phyloP scores from a whole-genome alignment of 2,329 filamentous ascomycete genomes.

The Pseudonectria foliicola region DNA sequence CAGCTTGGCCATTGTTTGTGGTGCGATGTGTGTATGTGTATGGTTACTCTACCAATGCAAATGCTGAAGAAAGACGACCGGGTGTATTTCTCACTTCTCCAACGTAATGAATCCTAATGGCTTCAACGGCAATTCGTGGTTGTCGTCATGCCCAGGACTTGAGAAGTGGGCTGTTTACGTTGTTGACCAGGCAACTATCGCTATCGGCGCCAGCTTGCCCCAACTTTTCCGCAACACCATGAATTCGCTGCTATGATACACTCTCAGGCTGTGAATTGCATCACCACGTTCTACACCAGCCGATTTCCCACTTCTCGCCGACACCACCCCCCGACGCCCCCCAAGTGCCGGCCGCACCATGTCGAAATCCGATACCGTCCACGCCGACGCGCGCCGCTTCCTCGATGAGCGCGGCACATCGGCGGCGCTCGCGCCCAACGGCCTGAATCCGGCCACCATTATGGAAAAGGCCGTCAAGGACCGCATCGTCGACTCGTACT shows the following conservation, averaged over 20 bases:
- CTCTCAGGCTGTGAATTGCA: too few species aligned
- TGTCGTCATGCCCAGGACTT: conserved; percentile 3
- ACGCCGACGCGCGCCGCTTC: conserved; percentile 73
- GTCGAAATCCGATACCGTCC: conserved; percentile 48
- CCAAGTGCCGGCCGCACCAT: conserved; percentile 13
- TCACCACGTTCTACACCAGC: conserved; percentile 6
- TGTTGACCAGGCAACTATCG: conserved; percentile 40
- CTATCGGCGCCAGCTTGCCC: conserved; percentile 23
- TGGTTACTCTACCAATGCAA: too few species aligned
- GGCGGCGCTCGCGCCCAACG: conserved; percentile 69
- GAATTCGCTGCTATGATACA: background rate
- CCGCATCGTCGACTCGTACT: conserved; percentile 90
- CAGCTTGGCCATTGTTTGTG: conserved; percentile 31
- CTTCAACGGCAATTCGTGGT: conserved; percentile 9
- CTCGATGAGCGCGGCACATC: conserved; percentile 86
- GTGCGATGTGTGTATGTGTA: too few species aligned
- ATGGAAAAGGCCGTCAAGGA: conserved; percentile 95
- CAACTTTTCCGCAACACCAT: conserved; percentile 15
- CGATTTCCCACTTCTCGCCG: conserved; percentile 8
- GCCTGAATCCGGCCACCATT: conserved; percentile 89
- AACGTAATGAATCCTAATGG: background rate
- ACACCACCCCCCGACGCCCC: conserved; percentile 6
- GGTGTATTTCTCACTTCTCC: background rate
- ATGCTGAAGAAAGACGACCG: too few species aligned
- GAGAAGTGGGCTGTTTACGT: conserved; percentile 14